These are phyloP conservation scores for Lasiodiplodia sp. DNA, from an alignment of 2,329 filamentous ascomycete genomes.

Conservation along the genomic window DNA sequence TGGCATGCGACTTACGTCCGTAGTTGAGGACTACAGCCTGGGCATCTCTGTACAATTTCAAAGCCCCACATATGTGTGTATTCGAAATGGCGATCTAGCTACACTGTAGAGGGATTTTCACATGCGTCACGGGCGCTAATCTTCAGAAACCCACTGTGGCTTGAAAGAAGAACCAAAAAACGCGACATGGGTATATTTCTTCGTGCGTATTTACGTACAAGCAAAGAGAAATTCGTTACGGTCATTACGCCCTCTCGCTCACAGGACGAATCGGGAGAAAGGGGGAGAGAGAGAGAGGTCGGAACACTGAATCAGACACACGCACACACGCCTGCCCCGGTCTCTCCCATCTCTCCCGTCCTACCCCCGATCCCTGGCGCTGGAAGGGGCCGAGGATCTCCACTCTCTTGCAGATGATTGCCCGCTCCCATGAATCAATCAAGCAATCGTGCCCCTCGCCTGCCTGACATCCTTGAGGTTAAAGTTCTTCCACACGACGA, in stretches of 20 bases:
- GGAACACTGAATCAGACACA: background rate
- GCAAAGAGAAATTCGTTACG: background rate
- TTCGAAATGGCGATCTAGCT: too few species aligned
- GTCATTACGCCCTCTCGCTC: background rate
- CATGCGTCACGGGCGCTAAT: background rate
- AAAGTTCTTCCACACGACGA: slow-evolving; percentile 43
- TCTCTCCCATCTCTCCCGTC: background rate
- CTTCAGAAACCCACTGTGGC: background rate
- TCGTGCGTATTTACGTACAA: background rate
- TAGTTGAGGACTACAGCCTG: too few species aligned
- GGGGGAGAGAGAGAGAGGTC: background rate
- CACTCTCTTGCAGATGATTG: background rate
- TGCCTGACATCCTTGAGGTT: slow-evolving; percentile 45
- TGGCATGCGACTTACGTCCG: too few species aligned
- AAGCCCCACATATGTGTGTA: too few species aligned
- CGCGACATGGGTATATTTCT: background rate
- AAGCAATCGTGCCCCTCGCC: slow-evolving; percentile 39
- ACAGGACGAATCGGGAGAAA: too few species aligned
- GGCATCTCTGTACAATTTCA: too few species aligned
- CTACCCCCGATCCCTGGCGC: background rate
- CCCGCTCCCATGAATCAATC: background rate
- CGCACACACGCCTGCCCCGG: fast-evolving
- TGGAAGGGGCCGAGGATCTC: too few species aligned
- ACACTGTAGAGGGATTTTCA: background rate
- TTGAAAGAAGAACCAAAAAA: background rate